Conservation (phyloP, 805 yeast genomes). For the Jamesozyma jinghongensis region DNA sequence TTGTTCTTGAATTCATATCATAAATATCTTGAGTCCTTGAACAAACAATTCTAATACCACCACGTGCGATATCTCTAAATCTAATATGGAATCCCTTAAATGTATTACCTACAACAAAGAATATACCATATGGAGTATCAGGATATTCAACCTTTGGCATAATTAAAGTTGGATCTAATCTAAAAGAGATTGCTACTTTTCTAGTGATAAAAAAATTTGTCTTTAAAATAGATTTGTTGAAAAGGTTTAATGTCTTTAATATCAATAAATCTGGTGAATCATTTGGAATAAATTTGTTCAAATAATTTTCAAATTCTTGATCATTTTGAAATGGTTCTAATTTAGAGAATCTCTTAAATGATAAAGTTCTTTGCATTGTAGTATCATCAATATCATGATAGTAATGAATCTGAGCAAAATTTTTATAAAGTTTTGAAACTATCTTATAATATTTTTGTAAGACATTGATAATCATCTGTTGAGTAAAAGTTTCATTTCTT, state of each 20-base stretch:
- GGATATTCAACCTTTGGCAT: constrained; percentile 84
- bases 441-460: constrained; percentile 62
- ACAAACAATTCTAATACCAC: constrained; percentile 93
- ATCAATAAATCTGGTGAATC: constrained; percentile 75
- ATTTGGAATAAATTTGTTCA: constrained; percentile 59
- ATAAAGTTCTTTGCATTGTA: constrained; percentile 60
- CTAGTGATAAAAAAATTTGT: constrained; percentile 92
- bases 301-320: constrained; percentile 60
- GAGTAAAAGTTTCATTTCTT: constrained; percentile 88
- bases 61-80: constrained; percentile 95
- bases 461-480: constrained; percentile 68
- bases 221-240: constrained; percentile 81
- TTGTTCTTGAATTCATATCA: constrained; percentile 70
- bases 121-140: constrained; percentile 88
- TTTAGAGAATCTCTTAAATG: constrained; percentile 77
- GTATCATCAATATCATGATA: constrained; percentile 38
- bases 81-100: constrained; percentile 96
- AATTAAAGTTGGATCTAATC: constrained; percentile 71
- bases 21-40: constrained; percentile 81
- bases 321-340: constrained; percentile 67
- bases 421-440: constrained; percentile 75
- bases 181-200: constrained; percentile 89
- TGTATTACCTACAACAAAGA: constrained; percentile 90
- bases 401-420: constrained; percentile 87
- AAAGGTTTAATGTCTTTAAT: constrained; percentile 68